Base-by-base conservation (phyloP, 2,329 filamentous ascomycete genomes). In the Sporothrix inflata region DNA sequence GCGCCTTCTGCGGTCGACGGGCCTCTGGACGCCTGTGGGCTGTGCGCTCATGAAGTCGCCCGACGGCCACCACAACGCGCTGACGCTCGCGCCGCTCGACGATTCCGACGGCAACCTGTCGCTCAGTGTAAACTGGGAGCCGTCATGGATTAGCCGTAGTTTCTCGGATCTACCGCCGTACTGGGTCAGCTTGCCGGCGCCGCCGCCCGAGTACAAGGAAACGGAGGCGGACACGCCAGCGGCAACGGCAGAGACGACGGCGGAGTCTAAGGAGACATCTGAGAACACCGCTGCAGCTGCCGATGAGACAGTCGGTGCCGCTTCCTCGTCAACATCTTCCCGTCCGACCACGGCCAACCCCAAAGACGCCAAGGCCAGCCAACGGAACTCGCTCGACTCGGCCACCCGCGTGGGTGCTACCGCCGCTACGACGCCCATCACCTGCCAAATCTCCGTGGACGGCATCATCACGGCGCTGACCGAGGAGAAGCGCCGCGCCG, bases 51-150 rank as follows among this genome's bases (percentile, higher is more conserved):
- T 90, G 82, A 83, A 82, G 74, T 85, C 85, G 0, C 85, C 88
- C 0, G 84, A 86, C 72, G 82, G 83, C 1, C 79, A 79, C 8
- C 79, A 85, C 72, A 84, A 84, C 30, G 85, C 87, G 0, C 78
- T 90, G 69, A 84, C 83, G 0, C 82, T 90, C 45, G 86, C 85
- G 3, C 83, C 87, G 0, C 79, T 88, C 9, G 85, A 90, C 73
- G 87, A 90, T 74, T 88, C 87, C 0, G 88, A 90, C 75, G 88
- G 88, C 0, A 83, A 89, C 75, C 78, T 90, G 16, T 89, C 87
- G 4, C 78, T 90, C 45, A 83, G 85, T 1, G 84, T 89, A 0
- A 79, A 81, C n/a, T 91, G 88, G 88, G 83, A 84, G 8, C 82
- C 82, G 19, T 79, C 82, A 11, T 89, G 87, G 86, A 87, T 84